Evolutionary conservation across 73 alveolate species (phyloP).

Genomic region (Symbiodinium pilosum): DNA sequence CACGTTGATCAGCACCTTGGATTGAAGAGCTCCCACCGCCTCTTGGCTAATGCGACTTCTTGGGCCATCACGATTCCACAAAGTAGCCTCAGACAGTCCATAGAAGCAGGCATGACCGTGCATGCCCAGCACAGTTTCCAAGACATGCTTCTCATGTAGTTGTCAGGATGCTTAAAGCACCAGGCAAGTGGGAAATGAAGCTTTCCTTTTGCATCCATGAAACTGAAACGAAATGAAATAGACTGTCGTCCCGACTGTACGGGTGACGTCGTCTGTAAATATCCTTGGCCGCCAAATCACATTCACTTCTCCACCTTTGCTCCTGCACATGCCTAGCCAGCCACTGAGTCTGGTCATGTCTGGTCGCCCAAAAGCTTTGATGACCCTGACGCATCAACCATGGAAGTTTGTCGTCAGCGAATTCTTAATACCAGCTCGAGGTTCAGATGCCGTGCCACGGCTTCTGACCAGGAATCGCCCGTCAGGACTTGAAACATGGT

Average conservation of each 20-base stretch:
- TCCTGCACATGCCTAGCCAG: too few relatives aligned
- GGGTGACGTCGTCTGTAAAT: background rate
- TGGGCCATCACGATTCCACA: background rate
- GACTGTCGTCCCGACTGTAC: background rate
- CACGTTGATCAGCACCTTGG: conserved; percentile 57
- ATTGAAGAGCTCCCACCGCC: background rate
- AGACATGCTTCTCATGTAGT: too few relatives aligned
- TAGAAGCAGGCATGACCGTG: too few relatives aligned
- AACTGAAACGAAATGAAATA: background rate
- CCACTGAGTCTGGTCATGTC: too few relatives aligned
- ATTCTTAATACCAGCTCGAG: background rate
- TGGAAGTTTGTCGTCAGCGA: too few relatives aligned
- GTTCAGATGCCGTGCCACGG: conserved; percentile 6
- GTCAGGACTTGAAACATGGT: conserved; percentile 9
- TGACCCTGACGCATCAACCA: too few relatives aligned
- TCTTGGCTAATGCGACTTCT: background rate
- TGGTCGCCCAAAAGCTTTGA: too few relatives aligned
- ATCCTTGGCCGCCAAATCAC: background rate
- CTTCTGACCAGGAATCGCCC: conserved; percentile 21
- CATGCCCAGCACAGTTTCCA: too few relatives aligned
- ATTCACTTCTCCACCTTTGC: too few relatives aligned
- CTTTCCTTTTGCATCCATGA: background rate
- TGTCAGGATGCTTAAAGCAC: too few relatives aligned
- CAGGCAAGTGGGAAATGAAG: background rate
- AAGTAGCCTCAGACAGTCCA: background rate